phyloP scores from a whole-genome alignment of 2,329 filamentous ascomycete genomes.

The Plectosphaerella plurivora region DNA sequence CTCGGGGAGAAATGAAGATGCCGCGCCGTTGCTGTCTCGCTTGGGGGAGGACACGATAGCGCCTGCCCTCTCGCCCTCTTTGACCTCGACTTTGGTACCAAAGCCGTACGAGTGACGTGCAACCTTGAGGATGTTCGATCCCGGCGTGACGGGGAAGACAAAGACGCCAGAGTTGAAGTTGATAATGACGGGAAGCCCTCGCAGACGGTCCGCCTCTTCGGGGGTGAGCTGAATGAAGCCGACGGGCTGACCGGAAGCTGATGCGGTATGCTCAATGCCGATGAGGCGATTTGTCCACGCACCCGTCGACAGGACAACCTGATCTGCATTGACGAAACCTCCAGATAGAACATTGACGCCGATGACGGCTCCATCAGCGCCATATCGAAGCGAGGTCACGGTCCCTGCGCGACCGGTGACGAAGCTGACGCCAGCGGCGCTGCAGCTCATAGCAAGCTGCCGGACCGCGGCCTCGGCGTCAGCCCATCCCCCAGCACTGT shows the following conservation, averaged over 20 bases:
- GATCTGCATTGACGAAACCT: not conserved
- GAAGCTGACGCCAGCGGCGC: slow-evolving; percentile 20
- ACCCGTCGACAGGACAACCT: slow-evolving; percentile 55
- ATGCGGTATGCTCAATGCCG: slow-evolving; percentile 56
- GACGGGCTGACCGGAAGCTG: slow-evolving; percentile 61
- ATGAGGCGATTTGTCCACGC: slow-evolving; percentile 57
- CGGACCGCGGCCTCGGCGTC: slow-evolving; percentile 20
- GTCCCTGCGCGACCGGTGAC: slow-evolving; percentile 20
- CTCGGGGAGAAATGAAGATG: slow-evolving; percentile 36
- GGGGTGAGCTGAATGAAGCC: slow-evolving; percentile 59
- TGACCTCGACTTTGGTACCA: slow-evolving; percentile 20
- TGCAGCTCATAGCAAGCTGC: slow-evolving; percentile 17
- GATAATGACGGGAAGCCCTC: slow-evolving; percentile 53
- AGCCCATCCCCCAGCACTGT: slow-evolving; percentile 23
- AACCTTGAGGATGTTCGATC: slow-evolving; percentile 50
- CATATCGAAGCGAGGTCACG: slow-evolving; percentile 15
- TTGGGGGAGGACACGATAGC: slow-evolving; percentile 26
- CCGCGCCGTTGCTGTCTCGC: slow-evolving; percentile 28
- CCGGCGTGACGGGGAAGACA: slow-evolving; percentile 46
- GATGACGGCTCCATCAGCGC: slow-evolving; percentile 7
- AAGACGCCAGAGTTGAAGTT: slow-evolving; percentile 52
- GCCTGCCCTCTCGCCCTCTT: not conserved
- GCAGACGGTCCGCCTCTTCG: slow-evolving; percentile 50
- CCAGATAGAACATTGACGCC: slow-evolving; percentile 15
- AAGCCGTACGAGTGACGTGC: slow-evolving; percentile 59